phyloP scores from a whole-genome alignment of 2,329 filamentous ascomycete species.

The Rhynchosporium agropyri region DNA sequence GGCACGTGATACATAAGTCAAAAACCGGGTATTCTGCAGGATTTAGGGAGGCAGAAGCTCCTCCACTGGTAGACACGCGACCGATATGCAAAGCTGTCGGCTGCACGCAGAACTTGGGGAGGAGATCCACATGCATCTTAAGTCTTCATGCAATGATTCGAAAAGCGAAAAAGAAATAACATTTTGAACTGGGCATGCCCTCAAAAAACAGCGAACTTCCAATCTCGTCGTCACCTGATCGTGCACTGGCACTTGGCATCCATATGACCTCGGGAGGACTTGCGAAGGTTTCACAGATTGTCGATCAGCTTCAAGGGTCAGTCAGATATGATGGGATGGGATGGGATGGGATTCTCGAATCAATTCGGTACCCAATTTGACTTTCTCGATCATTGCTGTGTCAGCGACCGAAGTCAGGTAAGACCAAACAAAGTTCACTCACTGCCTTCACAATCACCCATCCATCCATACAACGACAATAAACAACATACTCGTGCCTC shows the following conservation, averaged over 20 bases:
- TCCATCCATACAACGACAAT: background rate
- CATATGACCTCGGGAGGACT: background rate
- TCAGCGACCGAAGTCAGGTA: conserved; percentile 1
- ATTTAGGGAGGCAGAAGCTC: conserved; percentile 8
- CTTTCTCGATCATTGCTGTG: background rate
- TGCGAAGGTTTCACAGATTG: conserved; percentile 1
- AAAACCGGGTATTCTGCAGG: background rate
- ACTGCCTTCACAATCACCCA: background rate
- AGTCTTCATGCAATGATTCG: background rate
- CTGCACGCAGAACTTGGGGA: background rate
- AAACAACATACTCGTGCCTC: background rate
- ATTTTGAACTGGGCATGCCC: background rate
- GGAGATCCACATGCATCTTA: background rate
- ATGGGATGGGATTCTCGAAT: conserved; percentile 3
- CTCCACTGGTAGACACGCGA: background rate
- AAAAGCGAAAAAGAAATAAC: background rate
- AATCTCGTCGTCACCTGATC: background rate
- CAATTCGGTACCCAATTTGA: background rate
- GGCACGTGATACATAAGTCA: background rate
- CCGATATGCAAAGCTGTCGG: background rate
- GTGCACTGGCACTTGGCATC: background rate
- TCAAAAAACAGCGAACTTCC: background rate
- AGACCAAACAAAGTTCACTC: background rate
- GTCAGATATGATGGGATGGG: no score
- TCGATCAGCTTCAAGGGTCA: background rate